Evolutionary conservation across 768 basidiomycete genomes (phyloP), one percentile per base, ranked within the genome.

Genomic region (Leccinum variicolor): DNA sequence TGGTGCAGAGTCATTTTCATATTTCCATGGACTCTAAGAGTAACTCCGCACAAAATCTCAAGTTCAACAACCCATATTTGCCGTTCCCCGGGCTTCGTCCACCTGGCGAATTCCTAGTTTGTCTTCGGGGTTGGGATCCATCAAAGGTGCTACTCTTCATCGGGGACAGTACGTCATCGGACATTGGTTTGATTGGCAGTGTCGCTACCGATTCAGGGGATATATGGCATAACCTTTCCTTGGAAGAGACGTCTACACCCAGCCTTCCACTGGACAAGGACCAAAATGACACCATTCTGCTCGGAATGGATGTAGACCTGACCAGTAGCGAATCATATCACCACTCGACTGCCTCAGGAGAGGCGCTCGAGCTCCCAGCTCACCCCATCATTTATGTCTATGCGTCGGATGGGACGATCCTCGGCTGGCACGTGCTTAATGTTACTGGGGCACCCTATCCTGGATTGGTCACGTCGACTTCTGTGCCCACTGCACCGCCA

Each of bases 341-440:
- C 8, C 71, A 75, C 53, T 74, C 73, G 11, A 73, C 71, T 11
- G 65, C 75, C 15, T 77, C 77, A 0, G 79, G 79, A 4, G 79
- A 80, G 60, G 69, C 68, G 14, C 64, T 74, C 6, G 75, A 76
- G 13, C 59, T 79, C 3, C 79, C 81, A 11, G 74, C 81, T 10
- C 77, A 78, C 13, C 90, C 90, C 0, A 76, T 90, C 55, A 73
- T 91, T 71, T 91, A 84, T 67, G 85, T 83, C 3, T 92, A 89
- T 69, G 78, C 89, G 11, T 90, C 85, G 54, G 90, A 93, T 65
- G 90, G 90, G 19, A 89, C 89, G 0, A 54, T 93, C 23, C 80
- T 84, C 50, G 90, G 78, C 4, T 93, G 90, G 89, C 77, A 84
- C 67, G 66, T 88, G 21, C 81, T 89, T 36, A 83, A 87, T 65